Evolutionary conservation across 805 yeast species (phyloP).

Genomic region (Monosporozyma yasuniensis): DNA sequence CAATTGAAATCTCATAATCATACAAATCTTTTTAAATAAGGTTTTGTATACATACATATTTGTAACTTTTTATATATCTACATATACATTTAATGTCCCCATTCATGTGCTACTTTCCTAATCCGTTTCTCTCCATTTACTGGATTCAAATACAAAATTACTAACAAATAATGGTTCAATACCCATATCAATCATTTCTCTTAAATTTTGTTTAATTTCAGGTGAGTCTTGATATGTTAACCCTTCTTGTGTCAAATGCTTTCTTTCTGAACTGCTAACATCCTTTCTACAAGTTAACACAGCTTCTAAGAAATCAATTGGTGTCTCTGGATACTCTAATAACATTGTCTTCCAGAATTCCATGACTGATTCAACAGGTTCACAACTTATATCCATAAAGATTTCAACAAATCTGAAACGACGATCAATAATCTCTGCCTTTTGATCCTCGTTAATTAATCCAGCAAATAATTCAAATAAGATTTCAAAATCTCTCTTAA

Average conservation of each 20-base stretch:
- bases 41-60: neutral
- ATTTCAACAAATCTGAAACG: slow-evolving; percentile 54
- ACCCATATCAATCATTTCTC: slow-evolving; percentile 5
- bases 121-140: neutral
- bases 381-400: slow-evolving; percentile 47
- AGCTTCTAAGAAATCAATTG: slow-evolving; percentile 57
- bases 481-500: slow-evolving; percentile 52
- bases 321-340: slow-evolving; percentile 65
- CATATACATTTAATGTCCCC: neutral
- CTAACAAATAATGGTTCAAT: slow-evolving; percentile 1
- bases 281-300: slow-evolving; percentile 42
- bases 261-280: slow-evolving; percentile 27
- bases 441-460: slow-evolving; percentile 32
- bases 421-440: slow-evolving; percentile 33
- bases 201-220: slow-evolving; percentile 5
- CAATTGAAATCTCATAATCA: neutral
- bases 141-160: neutral
- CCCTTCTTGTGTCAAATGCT: slow-evolving; percentile 4
- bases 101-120: neutral
- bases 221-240: slow-evolving; percentile 7
- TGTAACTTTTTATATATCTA: neutral
- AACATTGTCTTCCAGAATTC: slow-evolving; percentile 54
- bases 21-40: neutral
- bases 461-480: slow-evolving; percentile 46
- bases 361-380: slow-evolving; percentile 40